These are phyloP conservation scores for Homolaphlyctis polyrhiza DNA, from an alignment of 371 early-diverging fungal species.

Conservation along the genomic window DNA sequence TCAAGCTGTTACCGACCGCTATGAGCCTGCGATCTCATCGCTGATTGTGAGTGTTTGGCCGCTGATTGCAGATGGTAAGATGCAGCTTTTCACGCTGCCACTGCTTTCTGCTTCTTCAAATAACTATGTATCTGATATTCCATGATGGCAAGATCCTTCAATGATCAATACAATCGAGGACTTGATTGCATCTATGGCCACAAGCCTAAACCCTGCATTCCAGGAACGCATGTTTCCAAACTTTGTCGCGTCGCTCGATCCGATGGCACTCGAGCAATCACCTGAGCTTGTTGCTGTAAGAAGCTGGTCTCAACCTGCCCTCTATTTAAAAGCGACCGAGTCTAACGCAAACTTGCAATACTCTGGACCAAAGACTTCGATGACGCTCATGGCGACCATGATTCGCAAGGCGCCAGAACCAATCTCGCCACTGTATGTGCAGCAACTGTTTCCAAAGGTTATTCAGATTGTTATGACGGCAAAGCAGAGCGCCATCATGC, in stretches of 20 bases:
- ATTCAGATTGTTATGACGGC: slow-evolving; percentile 63
- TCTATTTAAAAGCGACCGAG: no score
- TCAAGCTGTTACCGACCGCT: not conserved
- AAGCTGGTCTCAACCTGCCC: no score
- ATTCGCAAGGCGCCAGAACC: slow-evolving; percentile 64
- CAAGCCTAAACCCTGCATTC: slow-evolving; percentile 64
- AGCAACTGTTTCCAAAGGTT: slow-evolving; percentile 74
- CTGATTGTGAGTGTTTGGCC: not conserved
- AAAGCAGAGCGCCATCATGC: slow-evolving; percentile 62
- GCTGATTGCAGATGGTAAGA: not conserved
- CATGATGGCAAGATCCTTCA: slow-evolving; percentile 44
- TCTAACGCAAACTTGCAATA: no score
- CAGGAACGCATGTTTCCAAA: slow-evolving; percentile 65
- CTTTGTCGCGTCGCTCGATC: slow-evolving; percentile 53
- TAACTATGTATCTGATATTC: not conserved
- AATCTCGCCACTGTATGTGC: slow-evolving; percentile 67
- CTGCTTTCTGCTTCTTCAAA: not conserved
- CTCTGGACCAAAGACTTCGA: slow-evolving; percentile 65
- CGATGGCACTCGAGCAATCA: slow-evolving; percentile 31
- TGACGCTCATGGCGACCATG: slow-evolving; percentile 71
- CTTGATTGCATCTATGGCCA: slow-evolving; percentile 69
- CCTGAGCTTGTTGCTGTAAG: slow-evolving; percentile 29
- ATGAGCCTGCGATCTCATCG: not conserved
- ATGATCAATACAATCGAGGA: slow-evolving; percentile 71
- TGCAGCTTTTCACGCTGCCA: not conserved